Evolutionary conservation across 2,329 filamentous ascomycete species (phyloP).

Genomic region (Akanthomyces dipterigenus): DNA sequence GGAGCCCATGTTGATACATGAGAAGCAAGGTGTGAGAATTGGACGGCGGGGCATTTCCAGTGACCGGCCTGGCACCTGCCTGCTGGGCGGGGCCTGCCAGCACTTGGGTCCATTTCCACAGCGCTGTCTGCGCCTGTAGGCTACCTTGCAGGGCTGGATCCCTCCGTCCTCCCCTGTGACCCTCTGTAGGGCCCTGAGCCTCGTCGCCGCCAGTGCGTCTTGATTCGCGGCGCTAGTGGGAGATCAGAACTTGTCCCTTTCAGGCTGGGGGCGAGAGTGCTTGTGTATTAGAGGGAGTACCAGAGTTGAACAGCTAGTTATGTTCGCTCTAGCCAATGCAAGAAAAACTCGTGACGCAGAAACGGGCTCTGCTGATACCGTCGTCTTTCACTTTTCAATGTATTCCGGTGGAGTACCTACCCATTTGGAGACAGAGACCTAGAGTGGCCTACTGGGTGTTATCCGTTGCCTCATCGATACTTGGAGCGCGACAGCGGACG

Average conservation of each 20-base stretch:
- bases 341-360: no score
- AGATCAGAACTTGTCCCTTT: neutral
- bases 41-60: neutral
- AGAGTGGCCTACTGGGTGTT: neutral
- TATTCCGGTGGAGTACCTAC: neutral
- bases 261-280: neutral
- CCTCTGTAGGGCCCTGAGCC: neutral
- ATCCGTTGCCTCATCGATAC: neutral
- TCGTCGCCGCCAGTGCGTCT: neutral
- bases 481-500: neutral
- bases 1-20: neutral
- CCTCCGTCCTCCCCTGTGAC: neutral
- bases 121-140: neutral
- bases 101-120: neutral
- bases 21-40: neutral
- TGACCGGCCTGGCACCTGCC: neutral
- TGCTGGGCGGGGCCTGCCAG: neutral
- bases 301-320: no score
- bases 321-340: no score
- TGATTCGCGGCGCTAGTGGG: constrained; percentile 2
- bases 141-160: neutral
- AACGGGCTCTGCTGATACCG: no score
- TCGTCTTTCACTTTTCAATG: neutral
- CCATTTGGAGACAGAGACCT: neutral
- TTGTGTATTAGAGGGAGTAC: no score